Evolutionary conservation across 139 green algal species (phyloP).

Genomic region (Edaphochlamys debaryana): DNA sequence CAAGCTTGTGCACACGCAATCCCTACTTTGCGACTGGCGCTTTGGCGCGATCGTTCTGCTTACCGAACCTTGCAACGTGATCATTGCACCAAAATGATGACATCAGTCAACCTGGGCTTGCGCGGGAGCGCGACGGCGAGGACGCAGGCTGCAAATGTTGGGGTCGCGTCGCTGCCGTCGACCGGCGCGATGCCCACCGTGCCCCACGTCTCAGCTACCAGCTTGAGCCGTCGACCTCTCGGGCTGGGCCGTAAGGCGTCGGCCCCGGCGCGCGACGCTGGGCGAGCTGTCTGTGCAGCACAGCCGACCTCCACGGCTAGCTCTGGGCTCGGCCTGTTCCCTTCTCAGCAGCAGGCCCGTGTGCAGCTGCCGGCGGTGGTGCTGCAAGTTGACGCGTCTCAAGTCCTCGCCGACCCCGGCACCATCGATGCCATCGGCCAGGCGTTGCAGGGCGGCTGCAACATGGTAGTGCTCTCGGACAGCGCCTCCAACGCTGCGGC

Average conservation of each 20-base stretch:
- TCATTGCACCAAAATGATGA: not conserved
- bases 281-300: not conserved
- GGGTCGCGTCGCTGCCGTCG: too few species aligned
- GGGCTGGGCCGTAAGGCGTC: not conserved
- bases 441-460: slow-evolving; percentile 59
- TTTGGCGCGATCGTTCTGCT: too few species aligned
- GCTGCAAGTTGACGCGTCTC: slow-evolving; percentile 56
- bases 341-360: slow-evolving; percentile 67
- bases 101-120: not conserved
- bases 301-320: not conserved
- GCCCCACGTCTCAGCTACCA: too few species aligned
- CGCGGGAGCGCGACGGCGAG: not conserved
- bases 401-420: slow-evolving; percentile 43
- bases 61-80: too few species aligned
- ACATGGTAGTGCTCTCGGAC: slow-evolving; percentile 65
- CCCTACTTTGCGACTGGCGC: too few species aligned
- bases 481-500: slow-evolving; percentile 66
- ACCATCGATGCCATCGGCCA: slow-evolving; percentile 40
- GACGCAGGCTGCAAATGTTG: too few species aligned
- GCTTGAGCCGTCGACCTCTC: not conserved
- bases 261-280: not conserved
- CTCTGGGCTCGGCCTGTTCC: slow-evolving; percentile 55
- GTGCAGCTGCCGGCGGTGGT: slow-evolving; percentile 80
- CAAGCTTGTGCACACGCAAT: too few species aligned
- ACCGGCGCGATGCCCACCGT: too few species aligned